Conservation (phyloP, 345 rosid genomes). For the Heritiera littoralis region DNA sequence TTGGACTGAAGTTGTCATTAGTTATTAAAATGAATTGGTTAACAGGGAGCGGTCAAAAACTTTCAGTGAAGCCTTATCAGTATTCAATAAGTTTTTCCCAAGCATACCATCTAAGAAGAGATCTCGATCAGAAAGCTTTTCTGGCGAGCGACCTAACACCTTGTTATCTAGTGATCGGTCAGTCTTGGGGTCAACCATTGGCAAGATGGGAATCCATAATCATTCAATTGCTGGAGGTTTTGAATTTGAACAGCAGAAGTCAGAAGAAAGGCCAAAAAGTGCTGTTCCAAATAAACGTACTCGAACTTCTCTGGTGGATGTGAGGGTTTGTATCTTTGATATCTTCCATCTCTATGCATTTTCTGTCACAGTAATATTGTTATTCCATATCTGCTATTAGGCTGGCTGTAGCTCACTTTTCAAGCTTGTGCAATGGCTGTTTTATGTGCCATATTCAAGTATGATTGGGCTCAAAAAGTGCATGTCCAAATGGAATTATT, state of each 20-base stretch:
- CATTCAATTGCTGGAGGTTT: constrained; percentile 52
- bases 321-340: constrained; percentile 49
- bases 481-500: not conserved
- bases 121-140: constrained; percentile 70
- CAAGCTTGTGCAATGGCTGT: constrained; percentile 9
- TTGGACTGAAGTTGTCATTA: constrained; percentile 26
- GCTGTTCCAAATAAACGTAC: constrained; percentile 80
- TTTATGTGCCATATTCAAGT: constrained; percentile 15
- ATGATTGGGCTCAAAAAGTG: not conserved
- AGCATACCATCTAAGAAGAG: constrained; percentile 78
- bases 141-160: constrained; percentile 57
- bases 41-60: constrained; percentile 82
- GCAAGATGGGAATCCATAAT: constrained; percentile 80
- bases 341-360: constrained; percentile 14
- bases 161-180: constrained; percentile 61
- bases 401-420: not conserved
- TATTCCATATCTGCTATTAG: not conserved
- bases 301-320: constrained; percentile 86
- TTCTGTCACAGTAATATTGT: not conserved
- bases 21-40: constrained; percentile 33
- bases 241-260: constrained; percentile 76
- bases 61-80: constrained; percentile 80
- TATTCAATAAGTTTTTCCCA: constrained; percentile 75
- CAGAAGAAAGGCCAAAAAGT: constrained; percentile 76
- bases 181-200: constrained; percentile 51